phyloP scores from a whole-genome alignment of 495 filamentous ascomycete species.

The Peziza echinospora region DNA sequence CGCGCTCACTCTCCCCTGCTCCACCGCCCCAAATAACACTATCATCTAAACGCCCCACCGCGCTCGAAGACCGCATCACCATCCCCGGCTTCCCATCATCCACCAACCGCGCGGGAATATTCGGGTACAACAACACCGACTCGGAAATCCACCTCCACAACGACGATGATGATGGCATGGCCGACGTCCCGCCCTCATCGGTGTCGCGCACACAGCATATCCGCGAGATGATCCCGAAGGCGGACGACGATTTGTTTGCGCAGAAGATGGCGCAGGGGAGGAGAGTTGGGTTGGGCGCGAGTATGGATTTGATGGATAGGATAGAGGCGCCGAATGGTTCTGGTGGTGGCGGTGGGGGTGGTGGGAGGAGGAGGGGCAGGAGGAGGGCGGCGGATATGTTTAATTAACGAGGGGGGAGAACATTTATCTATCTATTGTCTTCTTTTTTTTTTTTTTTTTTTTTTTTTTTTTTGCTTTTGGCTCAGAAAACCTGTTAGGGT shows the following conservation, averaged over 20 bases:
- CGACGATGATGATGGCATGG: slow-evolving; percentile 1
- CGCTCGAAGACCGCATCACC: slow-evolving; percentile 10
- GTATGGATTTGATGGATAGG: background rate
- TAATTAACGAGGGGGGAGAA: slow-evolving; percentile 2
- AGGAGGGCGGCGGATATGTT: slow-evolving; percentile 19
- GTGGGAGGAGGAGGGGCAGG: slow-evolving; percentile 5
- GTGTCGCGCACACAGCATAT: slow-evolving; percentile 1
- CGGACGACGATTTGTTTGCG: slow-evolving; percentile 14
- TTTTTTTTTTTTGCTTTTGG: background rate
- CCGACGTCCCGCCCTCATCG: slow-evolving; percentile 10
- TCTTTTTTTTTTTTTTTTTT: background rate
- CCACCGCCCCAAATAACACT: too few species aligned
- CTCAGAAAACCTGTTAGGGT: too few species aligned
- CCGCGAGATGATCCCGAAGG: background rate
- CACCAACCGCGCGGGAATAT: slow-evolving; percentile 9
- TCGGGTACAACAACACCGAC: slow-evolving; percentile 3
- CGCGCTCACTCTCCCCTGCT: too few species aligned
- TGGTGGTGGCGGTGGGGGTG: slow-evolving; percentile 3
- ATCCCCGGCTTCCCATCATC: slow-evolving; percentile 7
- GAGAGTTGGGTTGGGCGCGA: slow-evolving; percentile 8
- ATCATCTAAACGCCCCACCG: background rate
- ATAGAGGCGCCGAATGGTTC: background rate
- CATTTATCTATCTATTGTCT: background rate
- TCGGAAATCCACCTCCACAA: background rate
- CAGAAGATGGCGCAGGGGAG: slow-evolving; percentile 14